A percentile compares a stretch with the other conserved stretches of the same genome.
phyloP scores from a whole-genome alignment of 2,329 filamentous ascomycete species.

The Neurospora sp. region DNA sequence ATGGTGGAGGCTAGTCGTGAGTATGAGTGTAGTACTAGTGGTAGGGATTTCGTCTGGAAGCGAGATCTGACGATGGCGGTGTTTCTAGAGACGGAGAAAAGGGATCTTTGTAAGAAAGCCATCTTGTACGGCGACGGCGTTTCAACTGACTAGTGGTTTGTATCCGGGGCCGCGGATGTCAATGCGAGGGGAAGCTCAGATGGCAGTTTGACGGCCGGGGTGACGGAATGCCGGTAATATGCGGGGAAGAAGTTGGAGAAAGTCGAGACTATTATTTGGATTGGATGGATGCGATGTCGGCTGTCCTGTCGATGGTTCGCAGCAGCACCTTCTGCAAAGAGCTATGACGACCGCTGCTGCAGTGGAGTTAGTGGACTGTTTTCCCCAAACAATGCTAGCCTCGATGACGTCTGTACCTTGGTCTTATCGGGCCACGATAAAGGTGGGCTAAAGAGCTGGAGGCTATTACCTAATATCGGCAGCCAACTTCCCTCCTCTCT shows the following conservation, averaged over 20 bases:
- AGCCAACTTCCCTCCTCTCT: background rate
- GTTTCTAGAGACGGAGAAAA: conserved; percentile 17
- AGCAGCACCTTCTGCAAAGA: background rate
- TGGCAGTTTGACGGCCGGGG: background rate
- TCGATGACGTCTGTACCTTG: background rate
- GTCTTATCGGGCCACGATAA: background rate
- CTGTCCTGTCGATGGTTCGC: background rate
- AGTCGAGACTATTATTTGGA: background rate
- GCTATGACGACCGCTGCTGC: background rate
- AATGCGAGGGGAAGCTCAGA: background rate
- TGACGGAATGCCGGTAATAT: background rate
- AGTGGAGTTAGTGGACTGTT: background rate
- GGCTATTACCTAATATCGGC: background rate
- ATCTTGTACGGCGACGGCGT: conserved; percentile 4
- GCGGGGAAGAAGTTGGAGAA: background rate
- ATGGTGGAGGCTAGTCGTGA: conserved; percentile 33
- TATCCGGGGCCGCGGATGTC: background rate
- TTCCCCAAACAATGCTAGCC: background rate
- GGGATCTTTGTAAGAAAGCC: conserved; percentile 17
- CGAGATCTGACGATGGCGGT: conserved; percentile 15
- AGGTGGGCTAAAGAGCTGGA: background rate
- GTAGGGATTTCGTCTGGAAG: conserved; percentile 21
- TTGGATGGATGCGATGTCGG: background rate
- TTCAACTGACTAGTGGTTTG: background rate
- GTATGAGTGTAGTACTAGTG: conserved; percentile 13